These are phyloP conservation scores for Pichia heedii DNA, from an alignment of 805 yeast species.

Conservation along the genomic window DNA sequence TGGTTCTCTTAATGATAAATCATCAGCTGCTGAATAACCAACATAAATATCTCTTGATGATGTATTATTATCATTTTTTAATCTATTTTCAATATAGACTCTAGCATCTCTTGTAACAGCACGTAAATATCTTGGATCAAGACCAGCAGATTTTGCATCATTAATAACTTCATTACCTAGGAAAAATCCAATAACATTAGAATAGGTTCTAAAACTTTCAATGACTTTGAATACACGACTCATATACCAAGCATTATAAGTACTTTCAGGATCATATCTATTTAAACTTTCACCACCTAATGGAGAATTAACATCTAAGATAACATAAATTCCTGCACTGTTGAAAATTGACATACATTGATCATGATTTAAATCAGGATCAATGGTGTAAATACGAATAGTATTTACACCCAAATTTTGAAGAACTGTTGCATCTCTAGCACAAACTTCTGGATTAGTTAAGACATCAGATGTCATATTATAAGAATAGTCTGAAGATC, in stretches of 20 bases:
- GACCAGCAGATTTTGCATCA: constrained; percentile 52
- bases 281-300: constrained; percentile 55
- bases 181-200: constrained; percentile 80
- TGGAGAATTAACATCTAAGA: constrained; percentile 81
- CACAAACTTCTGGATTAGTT: constrained; percentile 59
- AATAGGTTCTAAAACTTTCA: constrained; percentile 75
- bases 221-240: constrained; percentile 76
- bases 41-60: constrained; percentile 77
- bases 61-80: constrained; percentile 27
- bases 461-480: constrained; percentile 48
- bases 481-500: constrained; percentile 53
- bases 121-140: constrained; percentile 72
- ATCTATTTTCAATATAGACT: constrained; percentile 46
- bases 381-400: constrained; percentile 71
- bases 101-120: constrained; percentile 92
- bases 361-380: constrained; percentile 81
- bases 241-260: constrained; percentile 65
- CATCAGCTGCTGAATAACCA: constrained; percentile 95
- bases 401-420: constrained; percentile 77
- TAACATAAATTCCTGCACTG: constrained; percentile 83
- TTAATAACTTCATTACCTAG: constrained; percentile 91
- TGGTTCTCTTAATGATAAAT: constrained; percentile 54
- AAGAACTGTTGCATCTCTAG: constrained; percentile 70
- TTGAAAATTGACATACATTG: constrained; percentile 86
- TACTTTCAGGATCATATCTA: constrained; percentile 58